Conservation (phyloP, 2,329 filamentous ascomycete genomes). For the Epichloe uncinata region DNA sequence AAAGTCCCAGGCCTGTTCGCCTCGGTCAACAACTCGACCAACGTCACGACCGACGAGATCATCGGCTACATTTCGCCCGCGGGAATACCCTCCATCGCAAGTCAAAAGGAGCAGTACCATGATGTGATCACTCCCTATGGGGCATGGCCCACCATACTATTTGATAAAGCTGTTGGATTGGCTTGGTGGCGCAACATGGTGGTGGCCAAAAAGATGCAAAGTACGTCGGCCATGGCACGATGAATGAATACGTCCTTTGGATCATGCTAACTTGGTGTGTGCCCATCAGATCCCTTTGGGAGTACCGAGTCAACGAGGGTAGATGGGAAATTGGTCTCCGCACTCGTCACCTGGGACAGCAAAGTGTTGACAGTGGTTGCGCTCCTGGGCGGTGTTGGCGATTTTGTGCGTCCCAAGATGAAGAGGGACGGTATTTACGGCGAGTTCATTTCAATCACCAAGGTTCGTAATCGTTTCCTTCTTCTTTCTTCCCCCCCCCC, state of each 20-base stretch:
- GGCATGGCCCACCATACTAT: slow-evolving; percentile 23
- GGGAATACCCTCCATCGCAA: slow-evolving; percentile 26
- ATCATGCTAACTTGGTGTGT: not conserved
- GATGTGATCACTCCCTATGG: slow-evolving; percentile 29
- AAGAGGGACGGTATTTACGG: slow-evolving; percentile 23
- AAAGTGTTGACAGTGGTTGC: slow-evolving; percentile 28
- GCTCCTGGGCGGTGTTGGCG: slow-evolving; percentile 23
- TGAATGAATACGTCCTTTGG: not conserved
- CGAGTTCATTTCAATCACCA: slow-evolving; percentile 20
- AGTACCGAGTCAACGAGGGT: slow-evolving; percentile 24
- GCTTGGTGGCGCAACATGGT: slow-evolving; percentile 31
- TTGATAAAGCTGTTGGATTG: slow-evolving; percentile 24
- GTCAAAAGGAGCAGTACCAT: slow-evolving; percentile 25
- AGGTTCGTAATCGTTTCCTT: slow-evolving; percentile 8
- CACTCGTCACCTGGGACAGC: slow-evolving; percentile 30
- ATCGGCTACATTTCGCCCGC: slow-evolving; percentile 28
- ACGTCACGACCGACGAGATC: slow-evolving; percentile 21
- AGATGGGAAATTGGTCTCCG: slow-evolving; percentile 25
- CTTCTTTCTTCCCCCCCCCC: no score
- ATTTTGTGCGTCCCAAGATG: slow-evolving; percentile 25
- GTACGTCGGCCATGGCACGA: slow-evolving; percentile 11
- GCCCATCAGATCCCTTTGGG: slow-evolving; percentile 22
- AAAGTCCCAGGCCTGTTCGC: slow-evolving; percentile 25
- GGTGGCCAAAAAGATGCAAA: slow-evolving; percentile 29
- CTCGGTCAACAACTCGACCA: slow-evolving; percentile 28